These are phyloP conservation scores for Pichia exigua DNA, from an alignment of 805 yeast genomes.

Conservation along the genomic window DNA sequence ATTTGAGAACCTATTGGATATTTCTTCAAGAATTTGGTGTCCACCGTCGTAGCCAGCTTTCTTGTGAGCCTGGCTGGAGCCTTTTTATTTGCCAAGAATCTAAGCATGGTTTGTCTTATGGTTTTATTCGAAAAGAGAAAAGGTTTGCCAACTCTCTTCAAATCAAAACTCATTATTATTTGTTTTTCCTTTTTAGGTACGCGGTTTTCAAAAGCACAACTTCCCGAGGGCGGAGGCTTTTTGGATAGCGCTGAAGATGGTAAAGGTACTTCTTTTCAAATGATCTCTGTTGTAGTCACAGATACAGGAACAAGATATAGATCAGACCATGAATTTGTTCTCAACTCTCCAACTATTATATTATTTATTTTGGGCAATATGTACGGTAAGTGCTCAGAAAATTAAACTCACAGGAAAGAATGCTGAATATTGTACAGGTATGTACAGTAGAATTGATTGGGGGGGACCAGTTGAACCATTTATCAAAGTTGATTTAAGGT, in stretches of 20 bases:
- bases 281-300: not conserved
- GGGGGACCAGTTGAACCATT: constrained; percentile 67
- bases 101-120: not conserved
- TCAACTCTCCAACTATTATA: not conserved
- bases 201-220: not conserved
- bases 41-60: constrained; percentile 5
- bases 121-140: not conserved
- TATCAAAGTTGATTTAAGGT: constrained; percentile 40
- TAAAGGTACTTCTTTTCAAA: not conserved
- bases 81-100: not conserved
- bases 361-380: not conserved
- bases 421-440: constrained; percentile 78
- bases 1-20: constrained; percentile 57
- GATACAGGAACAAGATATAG: not conserved
- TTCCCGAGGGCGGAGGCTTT: not conserved
- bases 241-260: not conserved
- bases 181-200: not conserved
- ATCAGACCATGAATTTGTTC: not conserved
- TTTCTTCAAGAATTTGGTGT: constrained; percentile 23
- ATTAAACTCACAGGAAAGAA: constrained; percentile 42
- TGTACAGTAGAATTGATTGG: constrained; percentile 83
- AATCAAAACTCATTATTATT: too few species aligned
- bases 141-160: too few species aligned
- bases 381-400: constrained; percentile 31
- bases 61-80: not conserved